Evolutionary conservation across 306 rosid genomes (phyloP).

Genomic region (Vigna unguiculata): DNA sequence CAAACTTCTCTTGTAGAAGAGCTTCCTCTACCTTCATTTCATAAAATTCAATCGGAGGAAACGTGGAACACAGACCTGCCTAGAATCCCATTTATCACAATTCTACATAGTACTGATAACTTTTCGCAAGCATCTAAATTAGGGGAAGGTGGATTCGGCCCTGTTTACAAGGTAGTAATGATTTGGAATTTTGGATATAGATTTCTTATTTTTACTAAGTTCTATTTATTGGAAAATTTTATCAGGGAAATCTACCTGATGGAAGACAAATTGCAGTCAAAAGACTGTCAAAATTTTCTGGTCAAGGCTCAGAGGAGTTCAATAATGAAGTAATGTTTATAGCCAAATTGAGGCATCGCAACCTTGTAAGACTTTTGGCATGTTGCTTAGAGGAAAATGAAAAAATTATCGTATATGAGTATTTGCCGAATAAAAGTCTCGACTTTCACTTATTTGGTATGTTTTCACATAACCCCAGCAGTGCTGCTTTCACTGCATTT

Average conservation of each 20-base stretch:
- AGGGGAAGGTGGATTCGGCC: constrained; percentile 4
- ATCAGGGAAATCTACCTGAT: constrained; percentile 56
- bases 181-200: neutral
- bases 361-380: constrained; percentile 10
- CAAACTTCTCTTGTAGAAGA: neutral
- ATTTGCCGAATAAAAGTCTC: constrained; percentile 8
- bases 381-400: constrained; percentile 6
- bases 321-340: constrained; percentile 7
- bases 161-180: neutral
- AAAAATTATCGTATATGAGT: neutral
- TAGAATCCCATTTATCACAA: neutral
- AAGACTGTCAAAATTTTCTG: constrained; percentile 57
- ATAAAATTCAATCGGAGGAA: neutral
- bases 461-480: neutral
- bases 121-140: constrained; percentile 4
- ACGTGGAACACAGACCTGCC: neutral
- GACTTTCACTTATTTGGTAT: neutral
- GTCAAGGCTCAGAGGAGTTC: constrained; percentile 51
- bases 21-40: neutral
- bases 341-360: neutral
- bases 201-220: neutral
- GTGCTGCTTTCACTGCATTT: neutral
- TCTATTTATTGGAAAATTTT: neutral
- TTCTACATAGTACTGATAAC: neutral
- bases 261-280: constrained; percentile 60